Conservation (phyloP, 257 asterid genomes). For the Fraxinus cuspidata region DNA sequence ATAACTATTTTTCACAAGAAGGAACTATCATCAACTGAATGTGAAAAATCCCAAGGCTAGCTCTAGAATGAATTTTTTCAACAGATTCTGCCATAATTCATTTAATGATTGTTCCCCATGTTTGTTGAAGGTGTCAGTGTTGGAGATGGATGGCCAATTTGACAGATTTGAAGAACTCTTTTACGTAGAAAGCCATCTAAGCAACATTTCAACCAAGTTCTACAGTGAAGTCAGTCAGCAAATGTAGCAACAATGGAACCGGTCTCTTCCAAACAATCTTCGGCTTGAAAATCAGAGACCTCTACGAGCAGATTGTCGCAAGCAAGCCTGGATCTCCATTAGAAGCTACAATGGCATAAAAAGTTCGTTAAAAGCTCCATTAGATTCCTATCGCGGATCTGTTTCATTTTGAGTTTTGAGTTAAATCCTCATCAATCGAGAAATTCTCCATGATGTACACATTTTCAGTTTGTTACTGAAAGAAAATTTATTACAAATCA, state of each 20-base stretch:
- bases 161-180: slow-evolving; percentile 95
- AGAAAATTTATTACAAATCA: neutral
- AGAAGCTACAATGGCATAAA: slow-evolving; percentile 43
- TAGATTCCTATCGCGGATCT: slow-evolving; percentile 18
- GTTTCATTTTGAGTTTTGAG: slow-evolving; percentile 30
- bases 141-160: slow-evolving; percentile 98
- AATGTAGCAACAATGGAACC: slow-evolving; percentile 96
- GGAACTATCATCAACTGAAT: neutral
- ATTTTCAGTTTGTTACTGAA: slow-evolving; percentile 22
- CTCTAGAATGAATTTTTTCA: neutral
- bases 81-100: neutral
- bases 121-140: slow-evolving; percentile 64
- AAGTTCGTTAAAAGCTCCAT: neutral
- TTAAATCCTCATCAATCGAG: slow-evolving; percentile 1
- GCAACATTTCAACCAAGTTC: slow-evolving; percentile 89
- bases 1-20: too few relatives aligned
- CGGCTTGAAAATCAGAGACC: slow-evolving; percentile 76
- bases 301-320: slow-evolving; percentile 52
- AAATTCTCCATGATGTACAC: slow-evolving; percentile 28
- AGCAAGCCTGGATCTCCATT: slow-evolving; percentile 36
- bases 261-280: slow-evolving; percentile 92
- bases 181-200: slow-evolving; percentile 90
- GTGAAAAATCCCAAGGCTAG: neutral
- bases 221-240: slow-evolving; percentile 96
- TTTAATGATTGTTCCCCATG: neutral